Base-by-base conservation (phyloP, 2,329 filamentous ascomycete species). In the Exophiala phaeomuriformis region DNA sequence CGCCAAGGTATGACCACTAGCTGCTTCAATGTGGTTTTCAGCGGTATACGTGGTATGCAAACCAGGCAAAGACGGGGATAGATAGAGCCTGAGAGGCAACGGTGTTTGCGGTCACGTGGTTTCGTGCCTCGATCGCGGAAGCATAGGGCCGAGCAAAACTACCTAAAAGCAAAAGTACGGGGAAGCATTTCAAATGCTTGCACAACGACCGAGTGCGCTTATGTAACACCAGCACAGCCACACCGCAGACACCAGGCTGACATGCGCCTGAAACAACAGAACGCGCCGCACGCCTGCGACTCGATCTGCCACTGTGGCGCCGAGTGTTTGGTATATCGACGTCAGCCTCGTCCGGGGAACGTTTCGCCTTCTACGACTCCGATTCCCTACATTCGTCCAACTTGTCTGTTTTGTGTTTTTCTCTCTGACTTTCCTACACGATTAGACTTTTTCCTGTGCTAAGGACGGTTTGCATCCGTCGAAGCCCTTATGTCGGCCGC, bases 281-380 rank as follows among this genome's bases (percentile, higher is more conserved):
- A 36, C 33, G 33, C 33, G n/a, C 33, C 1, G 33, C 33, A 36
- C 7, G 33, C 7, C 33, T 36, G 7, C 7, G n/a, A 36, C n/a
- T 19, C 39, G 9, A 7, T 42, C 39, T 42, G 19, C 19, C 19
- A 29, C 19, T n/a, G 47, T 33, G 31, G 31, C 36, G 28, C 30
- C 32, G n/a, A 48, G 46, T 39, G 10, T 37, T 37, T 39, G 36
- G 36, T 9, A 5, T 7, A 30, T 44, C 46, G 46, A 53, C 46
- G 51, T 53, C 51, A 49, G 51, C 51, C 51, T 53, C 30, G 46
- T 45, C 19, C 31, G 45, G 43, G 51, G 44, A 39, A 48, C 37
- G 46, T 40, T 46, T 32, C 28, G 27, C 32, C 19, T 10, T 45
- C 40, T 37, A 27, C 45, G 29, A 35, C 29, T 36, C 33, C 27